phyloP scores from a whole-genome alignment of 257 asterid genomes.

The Solanum etuberosum region DNA sequence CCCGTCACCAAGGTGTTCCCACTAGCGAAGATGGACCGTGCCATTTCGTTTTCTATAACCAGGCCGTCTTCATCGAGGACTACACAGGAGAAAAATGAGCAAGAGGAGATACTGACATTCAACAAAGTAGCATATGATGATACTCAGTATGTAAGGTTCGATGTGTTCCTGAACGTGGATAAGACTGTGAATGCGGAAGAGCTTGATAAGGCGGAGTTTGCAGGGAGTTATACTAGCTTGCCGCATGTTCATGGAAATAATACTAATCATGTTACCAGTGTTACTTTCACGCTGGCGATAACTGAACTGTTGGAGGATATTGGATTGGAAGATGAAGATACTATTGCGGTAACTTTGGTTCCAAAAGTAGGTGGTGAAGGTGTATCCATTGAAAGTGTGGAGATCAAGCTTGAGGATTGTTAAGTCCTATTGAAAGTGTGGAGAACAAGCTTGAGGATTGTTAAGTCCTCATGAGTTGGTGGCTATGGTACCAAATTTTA shows the following conservation, averaged over 20 bases:
- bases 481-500: neutral
- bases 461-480: neutral
- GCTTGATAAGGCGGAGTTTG: slow-evolving; percentile 34
- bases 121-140: slow-evolving; percentile 2
- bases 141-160: slow-evolving; percentile 25
- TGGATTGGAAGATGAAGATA: neutral
- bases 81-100: slow-evolving; percentile 10
- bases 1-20: slow-evolving; percentile 18
- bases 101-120: slow-evolving; percentile 31
- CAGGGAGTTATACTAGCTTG: slow-evolving; percentile 37
- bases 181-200: slow-evolving; percentile 16
- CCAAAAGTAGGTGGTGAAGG: neutral
- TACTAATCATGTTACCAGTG: neutral
- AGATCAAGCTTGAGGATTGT: neutral
- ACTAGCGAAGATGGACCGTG: slow-evolving; percentile 3
- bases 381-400: neutral
- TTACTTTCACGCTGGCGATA: neutral
- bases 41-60: slow-evolving; percentile 8
- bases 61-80: slow-evolving; percentile 9
- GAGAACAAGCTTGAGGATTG: neutral
- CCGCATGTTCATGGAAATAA: slow-evolving; percentile 19
- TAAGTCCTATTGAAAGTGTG: neutral
- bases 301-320: neutral
- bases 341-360: neutral
- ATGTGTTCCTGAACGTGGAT: slow-evolving; percentile 44